phyloP scores from a whole-genome alignment of 2,329 filamentous ascomycete genomes.

The Rachicladosporium sp. region DNA sequence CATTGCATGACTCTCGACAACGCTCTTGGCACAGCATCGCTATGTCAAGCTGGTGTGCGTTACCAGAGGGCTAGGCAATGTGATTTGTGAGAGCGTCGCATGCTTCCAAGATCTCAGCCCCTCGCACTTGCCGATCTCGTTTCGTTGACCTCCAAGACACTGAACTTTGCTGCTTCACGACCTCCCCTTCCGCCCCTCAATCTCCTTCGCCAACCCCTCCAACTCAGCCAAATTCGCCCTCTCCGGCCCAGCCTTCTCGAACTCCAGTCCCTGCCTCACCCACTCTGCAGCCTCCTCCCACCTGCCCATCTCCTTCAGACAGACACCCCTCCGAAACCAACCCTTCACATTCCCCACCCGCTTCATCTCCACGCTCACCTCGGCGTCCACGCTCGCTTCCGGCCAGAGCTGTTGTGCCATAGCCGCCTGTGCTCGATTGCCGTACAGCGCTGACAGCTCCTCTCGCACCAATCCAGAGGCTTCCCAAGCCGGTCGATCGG shows the following conservation, averaged over 20 bases:
- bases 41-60: no score
- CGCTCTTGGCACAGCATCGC: no score
- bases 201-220: slow-evolving; percentile 17
- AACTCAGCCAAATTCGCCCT: slow-evolving; percentile 19
- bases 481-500: slow-evolving; percentile 75
- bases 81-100: no score
- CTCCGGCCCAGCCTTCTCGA: slow-evolving; percentile 22
- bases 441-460: slow-evolving; percentile 66
- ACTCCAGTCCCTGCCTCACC: slow-evolving; percentile 65
- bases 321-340: slow-evolving; percentile 81
- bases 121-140: no score
- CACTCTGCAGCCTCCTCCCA: slow-evolving; percentile 71
- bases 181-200: slow-evolving; percentile 4
- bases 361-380: slow-evolving; percentile 79
- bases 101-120: no score
- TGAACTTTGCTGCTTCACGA: no score
- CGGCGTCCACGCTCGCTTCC: slow-evolving; percentile 76
- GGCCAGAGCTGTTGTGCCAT: slow-evolving; percentile 75
- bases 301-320: slow-evolving; percentile 80
- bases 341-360: slow-evolving; percentile 80
- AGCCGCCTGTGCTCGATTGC: slow-evolving; percentile 80
- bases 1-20: no score
- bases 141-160: no score
- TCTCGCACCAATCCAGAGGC: slow-evolving; percentile 71
- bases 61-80: no score